Conservation (phyloP, 129 eudicot species). For the Cynara cardunculus region DNA sequence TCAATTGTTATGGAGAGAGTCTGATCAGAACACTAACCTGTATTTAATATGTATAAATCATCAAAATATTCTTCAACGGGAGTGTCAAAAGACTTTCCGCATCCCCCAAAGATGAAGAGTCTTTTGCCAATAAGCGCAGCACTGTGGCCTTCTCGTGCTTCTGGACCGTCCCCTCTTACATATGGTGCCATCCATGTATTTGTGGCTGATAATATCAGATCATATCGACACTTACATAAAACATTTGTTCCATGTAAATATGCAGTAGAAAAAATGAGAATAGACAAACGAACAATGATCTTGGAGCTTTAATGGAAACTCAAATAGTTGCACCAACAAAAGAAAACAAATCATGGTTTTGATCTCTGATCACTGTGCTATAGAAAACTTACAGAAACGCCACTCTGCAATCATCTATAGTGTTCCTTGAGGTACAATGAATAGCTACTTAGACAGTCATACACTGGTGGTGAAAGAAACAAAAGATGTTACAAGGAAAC, state of each 20-base stretch:
- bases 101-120: slow-evolving; percentile 95
- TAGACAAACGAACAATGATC: not conserved
- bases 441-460: not conserved
- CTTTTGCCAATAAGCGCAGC: slow-evolving; percentile 92
- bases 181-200: slow-evolving; percentile 79
- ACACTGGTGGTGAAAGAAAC: not conserved
- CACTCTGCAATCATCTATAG: not conserved
- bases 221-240: slow-evolving; percentile 1
- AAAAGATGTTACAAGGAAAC: too few relatives aligned
- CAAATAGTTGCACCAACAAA: not conserved
- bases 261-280: not conserved
- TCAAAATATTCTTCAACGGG: slow-evolving; percentile 71
- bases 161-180: slow-evolving; percentile 85
- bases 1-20: not conserved
- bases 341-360: not conserved
- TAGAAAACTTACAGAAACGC: not conserved
- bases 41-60: slow-evolving; percentile 85
- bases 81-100: slow-evolving; percentile 63
- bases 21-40: slow-evolving; percentile 40
- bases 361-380: not conserved
- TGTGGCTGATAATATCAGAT: slow-evolving; percentile 45
- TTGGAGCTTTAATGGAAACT: not conserved
- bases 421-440: not conserved
- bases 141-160: slow-evolving; percentile 97
- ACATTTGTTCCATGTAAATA: not conserved